Percentiles rank a stretch among this genome's conserved stretches.
Conservation (phyloP, 176 grass and related monocot genomes). For the Aegilops longissima region DNA sequence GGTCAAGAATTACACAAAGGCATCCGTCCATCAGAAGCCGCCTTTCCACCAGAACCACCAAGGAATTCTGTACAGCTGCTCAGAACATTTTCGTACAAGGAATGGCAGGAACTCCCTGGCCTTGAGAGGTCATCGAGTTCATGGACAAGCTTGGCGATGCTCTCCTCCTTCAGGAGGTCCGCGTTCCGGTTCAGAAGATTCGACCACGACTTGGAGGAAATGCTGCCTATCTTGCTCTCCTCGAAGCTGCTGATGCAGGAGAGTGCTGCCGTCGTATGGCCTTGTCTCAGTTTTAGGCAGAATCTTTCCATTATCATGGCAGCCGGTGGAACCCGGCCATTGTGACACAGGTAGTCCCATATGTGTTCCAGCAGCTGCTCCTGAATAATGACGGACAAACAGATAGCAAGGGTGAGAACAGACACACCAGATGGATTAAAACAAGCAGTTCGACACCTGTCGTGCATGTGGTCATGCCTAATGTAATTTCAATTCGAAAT, state of each 20-base stretch:
- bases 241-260: conserved; percentile 56
- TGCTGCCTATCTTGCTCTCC: conserved; percentile 52
- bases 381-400: conserved; percentile 44
- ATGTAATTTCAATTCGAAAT: not conserved
- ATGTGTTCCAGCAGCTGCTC: conserved; percentile 61
- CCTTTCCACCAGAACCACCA: conserved; percentile 31
- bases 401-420: conserved; percentile 34
- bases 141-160: conserved; percentile 40
- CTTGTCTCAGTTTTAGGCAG: conserved; percentile 79
- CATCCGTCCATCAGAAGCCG: not conserved
- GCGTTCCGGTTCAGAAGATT: conserved; percentile 59
- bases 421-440: not conserved
- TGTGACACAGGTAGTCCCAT: conserved; percentile 60
- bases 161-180: conserved; percentile 44
- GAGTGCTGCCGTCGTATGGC: conserved; percentile 40
- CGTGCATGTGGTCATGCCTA: not conserved
- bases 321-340: conserved; percentile 52
- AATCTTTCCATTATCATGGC: conserved; percentile 92
- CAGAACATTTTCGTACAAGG: conserved; percentile 57
- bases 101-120: conserved; percentile 27
- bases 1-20: conserved; percentile 17
- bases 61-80: conserved; percentile 60
- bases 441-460: not conserved
- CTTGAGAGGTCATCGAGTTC: conserved; percentile 46
- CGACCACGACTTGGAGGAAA: conserved; percentile 66